Conservation (phyloP, 441 rosid genomes). For the Daphne laureola region DNA sequence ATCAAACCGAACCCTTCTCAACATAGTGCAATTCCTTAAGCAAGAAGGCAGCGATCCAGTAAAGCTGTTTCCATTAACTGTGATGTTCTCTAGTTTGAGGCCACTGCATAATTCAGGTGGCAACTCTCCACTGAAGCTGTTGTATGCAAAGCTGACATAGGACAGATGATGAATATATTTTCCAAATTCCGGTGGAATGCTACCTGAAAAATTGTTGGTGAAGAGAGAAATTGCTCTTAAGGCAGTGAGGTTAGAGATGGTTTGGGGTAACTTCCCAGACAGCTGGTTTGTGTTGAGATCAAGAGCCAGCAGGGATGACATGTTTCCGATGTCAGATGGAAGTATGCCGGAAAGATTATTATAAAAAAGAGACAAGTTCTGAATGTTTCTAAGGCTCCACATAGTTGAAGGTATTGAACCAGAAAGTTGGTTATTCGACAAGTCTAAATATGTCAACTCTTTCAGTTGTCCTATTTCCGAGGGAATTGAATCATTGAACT, state of each 20-base stretch:
- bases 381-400: conserved; percentile 28
- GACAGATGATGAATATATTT: conserved; percentile 23
- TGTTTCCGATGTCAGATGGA: conserved; percentile 34
- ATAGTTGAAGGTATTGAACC: conserved; percentile 30
- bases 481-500: conserved; percentile 41
- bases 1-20: conserved; percentile 45
- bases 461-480: conserved; percentile 33
- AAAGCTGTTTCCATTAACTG: conserved; percentile 40
- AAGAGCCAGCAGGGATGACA: conserved; percentile 18
- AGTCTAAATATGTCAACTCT: conserved; percentile 18
- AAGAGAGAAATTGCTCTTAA: conserved; percentile 14
- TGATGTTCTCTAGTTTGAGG: conserved; percentile 26
- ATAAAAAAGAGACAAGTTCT: conserved; percentile 19
- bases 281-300: conserved; percentile 31
- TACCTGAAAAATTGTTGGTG: conserved; percentile 35
- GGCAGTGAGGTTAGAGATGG: conserved; percentile 25
- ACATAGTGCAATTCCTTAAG: conserved; percentile 39
- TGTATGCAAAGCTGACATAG: conserved; percentile 50
- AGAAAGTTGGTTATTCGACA: conserved; percentile 30
- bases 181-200: conserved; percentile 32
- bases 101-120: conserved; percentile 54
- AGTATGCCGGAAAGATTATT: conserved; percentile 38
- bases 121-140: conserved; percentile 57
- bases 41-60: conserved; percentile 54
- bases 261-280: conserved; percentile 30